Conservation (phyloP, 495 filamentous ascomycete genomes). For the Aspergillus indologenus region DNA sequence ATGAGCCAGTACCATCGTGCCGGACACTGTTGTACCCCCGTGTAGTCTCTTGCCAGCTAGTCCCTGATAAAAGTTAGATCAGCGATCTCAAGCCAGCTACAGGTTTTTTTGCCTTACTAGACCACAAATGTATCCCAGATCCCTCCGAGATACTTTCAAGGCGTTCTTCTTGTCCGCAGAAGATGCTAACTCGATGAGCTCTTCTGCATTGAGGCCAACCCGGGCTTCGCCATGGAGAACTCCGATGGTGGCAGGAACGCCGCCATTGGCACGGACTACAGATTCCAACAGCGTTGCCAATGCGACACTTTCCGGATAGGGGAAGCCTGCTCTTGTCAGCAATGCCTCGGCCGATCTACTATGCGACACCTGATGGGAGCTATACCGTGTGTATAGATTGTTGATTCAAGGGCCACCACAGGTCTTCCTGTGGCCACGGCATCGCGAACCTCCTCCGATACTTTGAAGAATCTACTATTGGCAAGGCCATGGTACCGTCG, state of each 20-base stretch:
- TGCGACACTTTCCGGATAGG: conserved; percentile 74
- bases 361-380: conserved; percentile 2
- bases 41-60: conserved; percentile 63
- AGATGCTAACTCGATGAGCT: conserved; percentile 67
- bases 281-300: conserved; percentile 70
- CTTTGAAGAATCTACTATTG: conserved; percentile 56
- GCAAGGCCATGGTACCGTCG: conserved; percentile 35
- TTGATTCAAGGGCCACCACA: conserved; percentile 88
- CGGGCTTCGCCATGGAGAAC: conserved; percentile 76
- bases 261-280: conserved; percentile 74
- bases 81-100: neutral
- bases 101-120: conserved; percentile 50
- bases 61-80: conserved; percentile 41
- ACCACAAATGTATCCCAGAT: conserved; percentile 77
- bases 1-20: conserved; percentile 86
- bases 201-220: conserved; percentile 68
- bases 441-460: conserved; percentile 80
- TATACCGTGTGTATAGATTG: conserved; percentile 78
- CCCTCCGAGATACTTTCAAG: conserved; percentile 81
- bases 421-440: conserved; percentile 70
- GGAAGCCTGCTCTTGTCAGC: conserved; percentile 61
- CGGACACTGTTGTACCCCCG: conserved; percentile 89
- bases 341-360: neutral
- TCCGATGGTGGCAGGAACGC: conserved; percentile 88
- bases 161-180: conserved; percentile 60